Evolutionary conservation across 2,329 filamentous ascomycete species (phyloP), one percentile per base, ranked within the genome.

Genomic region (Chaetomium sp.): DNA sequence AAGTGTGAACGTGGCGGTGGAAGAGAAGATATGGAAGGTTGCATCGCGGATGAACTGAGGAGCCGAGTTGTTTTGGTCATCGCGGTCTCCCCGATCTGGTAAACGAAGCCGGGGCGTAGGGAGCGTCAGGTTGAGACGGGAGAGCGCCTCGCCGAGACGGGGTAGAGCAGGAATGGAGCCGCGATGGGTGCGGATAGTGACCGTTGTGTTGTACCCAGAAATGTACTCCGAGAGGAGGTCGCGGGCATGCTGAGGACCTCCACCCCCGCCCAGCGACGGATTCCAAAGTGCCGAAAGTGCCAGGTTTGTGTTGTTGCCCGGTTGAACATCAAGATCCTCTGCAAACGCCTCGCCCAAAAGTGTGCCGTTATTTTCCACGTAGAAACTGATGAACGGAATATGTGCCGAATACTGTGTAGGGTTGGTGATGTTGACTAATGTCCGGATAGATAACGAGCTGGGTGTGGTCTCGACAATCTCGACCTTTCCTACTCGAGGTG

Each of bases 21-120:
- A 95, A 12, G 89, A 88, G 60, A 94, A 79, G 52, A 97, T 72
- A 72, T 97, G 91, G 71, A 99, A 85, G 6, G 86, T 92, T 9
- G 91, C 89, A 64, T 89, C 85, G 67, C 87, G 82, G 64, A 99
- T 90, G 69, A 97, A 96, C 61, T 84, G 83, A 0, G 79, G 72
- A 34, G 72, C 71, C 41, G 76, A 71, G 9, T 72, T 70, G 11
- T 74, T 71, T 11, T 55, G 49, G 32, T 73, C 71, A 14, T 68
- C 67, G 35, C 68, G 66, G 7, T 68, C 66, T 68, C 66, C 6
- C 68, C 66, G 19, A 70, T 71, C 67, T 72, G 54, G 32, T 1
- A 82, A 70, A 1, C 75, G 74, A 43, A 96, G 72, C 14, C 76
- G 79, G 0, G 92, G 91, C 0, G 89, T 81, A 2, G 84, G 79